Evolutionary conservation across 164 flowering plant species (phyloP), one percentile per base, ranked within the genome.

Genomic region (Nelumbo lutea): DNA sequence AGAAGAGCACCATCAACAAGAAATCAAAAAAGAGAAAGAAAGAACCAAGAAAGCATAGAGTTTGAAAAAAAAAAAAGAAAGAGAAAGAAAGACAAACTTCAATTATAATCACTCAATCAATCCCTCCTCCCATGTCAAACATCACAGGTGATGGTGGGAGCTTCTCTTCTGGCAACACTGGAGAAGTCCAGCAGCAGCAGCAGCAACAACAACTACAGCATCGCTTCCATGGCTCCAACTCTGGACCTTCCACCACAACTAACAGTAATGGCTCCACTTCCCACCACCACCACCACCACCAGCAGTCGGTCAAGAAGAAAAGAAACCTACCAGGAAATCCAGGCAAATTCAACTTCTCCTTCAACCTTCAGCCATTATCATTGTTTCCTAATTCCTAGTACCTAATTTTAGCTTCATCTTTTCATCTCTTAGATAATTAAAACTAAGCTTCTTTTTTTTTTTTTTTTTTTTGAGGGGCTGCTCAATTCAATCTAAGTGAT

Each of bases 291-390:
- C 57, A 53, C 1, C 83, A 60, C 60, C 86, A 59, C 38, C 77
- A 65, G 15, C 80, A 70, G 50, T 67, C 82, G 0, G 57, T 63
- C 9, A 91, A 89, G 85, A 89, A 86, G 90, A 91, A 88, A 69
- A 76, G 97, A 62, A 91, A 84, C 57, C 83, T 89, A 0, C 97
- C 97, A 9, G 97, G 97, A 82, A 91, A 85, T 68, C 97, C 97
- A 83, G 97, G 97, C 78, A 87, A 78, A 66, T 73, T 70, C 69
- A n/a, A 40, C 62, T 13, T 59, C 51, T 50, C 71, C n/a, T 5
- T 72, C 9, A 14, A 27, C 64, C 58, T 55, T 13, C 4, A 46
- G 7, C 7, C 7, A 46, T 46, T 46, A 53, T 53, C 14, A 53
- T 53, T 53, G 14, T 13, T 53, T 53, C 14, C 57, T 53, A 27